Evolutionary conservation across 148 eudicot genomes (phyloP).

Genomic region (Beta vulgaris): DNA sequence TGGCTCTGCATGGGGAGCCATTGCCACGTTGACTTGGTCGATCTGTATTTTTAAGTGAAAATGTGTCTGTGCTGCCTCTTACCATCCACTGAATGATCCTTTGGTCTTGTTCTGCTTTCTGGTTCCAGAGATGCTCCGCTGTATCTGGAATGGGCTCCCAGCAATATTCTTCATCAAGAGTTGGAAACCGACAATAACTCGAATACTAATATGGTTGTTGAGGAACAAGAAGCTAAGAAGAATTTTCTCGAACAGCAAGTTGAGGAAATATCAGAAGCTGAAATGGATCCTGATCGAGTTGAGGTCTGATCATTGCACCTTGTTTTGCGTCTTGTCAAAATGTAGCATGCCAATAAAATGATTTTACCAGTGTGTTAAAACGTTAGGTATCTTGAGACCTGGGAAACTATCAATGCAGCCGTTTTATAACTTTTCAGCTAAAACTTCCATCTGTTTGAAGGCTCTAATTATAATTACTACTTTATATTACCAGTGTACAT

Average conservation of each 20-base stretch:
- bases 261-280: conserved; percentile 49
- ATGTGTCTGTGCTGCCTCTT: neutral
- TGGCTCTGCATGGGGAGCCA: too few species aligned
- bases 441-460: neutral
- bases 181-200: conserved; percentile 26
- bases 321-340: neutral
- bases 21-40: neutral
- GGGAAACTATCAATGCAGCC: neutral
- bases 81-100: neutral
- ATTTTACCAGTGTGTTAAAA: neutral
- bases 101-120: conserved; percentile 6
- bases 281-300: conserved; percentile 77
- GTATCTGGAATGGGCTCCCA: conserved; percentile 96
- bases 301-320: conserved; percentile 60
- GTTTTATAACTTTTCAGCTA: neutral
- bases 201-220: conserved; percentile 34
- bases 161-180: conserved; percentile 51
- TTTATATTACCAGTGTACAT: neutral
- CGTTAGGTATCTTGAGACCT: neutral
- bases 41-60: neutral
- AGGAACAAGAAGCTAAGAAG: conserved; percentile 57
- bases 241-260: conserved; percentile 53
- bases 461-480: neutral
- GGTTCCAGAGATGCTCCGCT: conserved; percentile 68
- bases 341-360: neutral